A percentile compares a stretch with the other conserved stretches of the same genome.
Conservation (phyloP, 2,329 filamentous ascomycete species). For the Gremmenia infestans region DNA sequence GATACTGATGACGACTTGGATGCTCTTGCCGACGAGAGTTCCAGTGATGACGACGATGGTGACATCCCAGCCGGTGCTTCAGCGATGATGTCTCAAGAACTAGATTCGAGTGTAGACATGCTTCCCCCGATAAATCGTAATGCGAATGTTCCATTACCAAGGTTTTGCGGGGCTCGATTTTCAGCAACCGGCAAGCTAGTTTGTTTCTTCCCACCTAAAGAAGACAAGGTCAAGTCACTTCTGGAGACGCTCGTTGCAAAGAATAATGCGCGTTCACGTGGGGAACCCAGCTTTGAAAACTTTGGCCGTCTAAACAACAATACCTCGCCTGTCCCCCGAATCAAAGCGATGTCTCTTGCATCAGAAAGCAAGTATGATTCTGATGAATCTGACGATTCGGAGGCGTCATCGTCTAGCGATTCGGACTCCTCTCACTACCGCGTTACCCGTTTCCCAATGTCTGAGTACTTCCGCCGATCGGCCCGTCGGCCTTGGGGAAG, state of each 20-base stretch:
- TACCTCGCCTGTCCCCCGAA: slow-evolving; percentile 42
- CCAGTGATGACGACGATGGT: slow-evolving; percentile 73
- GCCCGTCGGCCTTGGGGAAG: slow-evolving; percentile 21
- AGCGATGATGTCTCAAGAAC: slow-evolving; percentile 57
- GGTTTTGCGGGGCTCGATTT: slow-evolving; percentile 57
- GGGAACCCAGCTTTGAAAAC: slow-evolving; percentile 54
- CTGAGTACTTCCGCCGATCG: slow-evolving; percentile 26
- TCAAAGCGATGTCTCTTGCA: slow-evolving; percentile 29
- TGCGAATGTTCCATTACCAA: slow-evolving; percentile 50
- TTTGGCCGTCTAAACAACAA: slow-evolving; percentile 54
- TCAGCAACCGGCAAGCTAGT: slow-evolving; percentile 58
- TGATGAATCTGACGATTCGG: slow-evolving; percentile 31
- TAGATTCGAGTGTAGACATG: slow-evolving; percentile 48
- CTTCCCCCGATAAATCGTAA: slow-evolving; percentile 46
- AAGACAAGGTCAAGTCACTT: slow-evolving; percentile 47
- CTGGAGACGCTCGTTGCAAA: slow-evolving; percentile 43
- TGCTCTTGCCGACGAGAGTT: slow-evolving; percentile 67
- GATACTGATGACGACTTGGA: slow-evolving; percentile 56
- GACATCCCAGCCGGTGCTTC: slow-evolving; percentile 32
- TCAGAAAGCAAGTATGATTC: slow-evolving; percentile 36
- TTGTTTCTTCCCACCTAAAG: slow-evolving; percentile 66
- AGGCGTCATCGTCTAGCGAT: slow-evolving; percentile 29
- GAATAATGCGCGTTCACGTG: slow-evolving; percentile 42
- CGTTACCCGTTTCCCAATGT: slow-evolving; percentile 26
- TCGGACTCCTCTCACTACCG: slow-evolving; percentile 31